These are phyloP conservation scores for Saturnispora besseyi DNA, from an alignment of 805 yeast genomes.

Conservation along the genomic window DNA sequence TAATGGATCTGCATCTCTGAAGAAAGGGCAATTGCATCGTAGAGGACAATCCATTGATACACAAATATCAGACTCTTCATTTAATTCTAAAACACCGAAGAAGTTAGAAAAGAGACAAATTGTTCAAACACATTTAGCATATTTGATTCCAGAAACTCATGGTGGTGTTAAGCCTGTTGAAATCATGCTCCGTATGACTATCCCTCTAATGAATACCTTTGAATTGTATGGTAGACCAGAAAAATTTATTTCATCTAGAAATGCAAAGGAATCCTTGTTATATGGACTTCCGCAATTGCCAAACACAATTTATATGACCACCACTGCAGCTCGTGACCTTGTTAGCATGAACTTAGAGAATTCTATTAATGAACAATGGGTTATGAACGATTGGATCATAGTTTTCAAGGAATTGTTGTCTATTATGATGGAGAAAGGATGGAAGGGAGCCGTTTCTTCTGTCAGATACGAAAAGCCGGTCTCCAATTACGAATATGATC, in stretches of 20 bases:
- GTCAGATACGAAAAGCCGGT: constrained; percentile 19
- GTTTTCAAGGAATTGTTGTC: constrained; percentile 31
- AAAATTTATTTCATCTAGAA: constrained; percentile 49
- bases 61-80: constrained; percentile 20
- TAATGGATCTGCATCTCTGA: constrained; percentile 9
- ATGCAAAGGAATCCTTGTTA: constrained; percentile 44
- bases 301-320: constrained; percentile 46
- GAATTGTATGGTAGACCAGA: constrained; percentile 67
- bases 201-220: constrained; percentile 65
- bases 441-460: constrained; percentile 27
- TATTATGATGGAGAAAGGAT: constrained; percentile 27
- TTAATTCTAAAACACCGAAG: constrained; percentile 18
- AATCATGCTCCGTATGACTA: constrained; percentile 59
- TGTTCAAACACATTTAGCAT: constrained; percentile 23
- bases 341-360: constrained; percentile 26
- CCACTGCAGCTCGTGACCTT: constrained; percentile 24
- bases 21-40: constrained; percentile 12
- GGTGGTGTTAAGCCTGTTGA: constrained; percentile 65
- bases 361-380: constrained; percentile 27
- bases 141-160: constrained; percentile 56
- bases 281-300: constrained; percentile 74
- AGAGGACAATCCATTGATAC: constrained; percentile 23
- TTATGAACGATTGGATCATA: constrained; percentile 27
- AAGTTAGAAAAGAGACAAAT: constrained; percentile 19
- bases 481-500: constrained; percentile 21